Evolutionary conservation across 768 basidiomycete species (phyloP).

Genomic region (Phanerochaete sordida): DNA sequence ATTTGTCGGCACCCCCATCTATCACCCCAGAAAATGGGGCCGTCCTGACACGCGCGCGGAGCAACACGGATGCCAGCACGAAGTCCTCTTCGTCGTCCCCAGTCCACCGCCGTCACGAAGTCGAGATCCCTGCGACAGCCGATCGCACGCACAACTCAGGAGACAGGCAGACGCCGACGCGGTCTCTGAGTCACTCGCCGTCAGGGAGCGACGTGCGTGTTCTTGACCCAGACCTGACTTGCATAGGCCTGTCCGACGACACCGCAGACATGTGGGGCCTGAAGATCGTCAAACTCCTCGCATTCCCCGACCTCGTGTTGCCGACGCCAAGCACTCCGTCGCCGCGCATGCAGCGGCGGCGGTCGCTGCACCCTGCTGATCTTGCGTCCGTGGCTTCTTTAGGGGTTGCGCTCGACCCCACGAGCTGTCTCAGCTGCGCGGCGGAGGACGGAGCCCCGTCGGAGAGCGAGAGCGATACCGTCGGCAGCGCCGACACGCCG

Average conservation of each 20-base stretch:
- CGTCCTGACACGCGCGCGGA: conserved; percentile 47
- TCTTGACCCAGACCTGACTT: conserved; percentile 68
- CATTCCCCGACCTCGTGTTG: conserved; percentile 71
- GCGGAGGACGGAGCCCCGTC: neutral
- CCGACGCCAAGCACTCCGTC: neutral
- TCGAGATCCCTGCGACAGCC: neutral
- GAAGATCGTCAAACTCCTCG: conserved; percentile 75
- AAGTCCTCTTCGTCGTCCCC: conserved; percentile 12
- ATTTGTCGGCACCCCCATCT: conserved; percentile 29
- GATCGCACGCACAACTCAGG: neutral
- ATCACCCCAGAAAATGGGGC: conserved; percentile 33
- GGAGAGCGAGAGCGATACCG: neutral
- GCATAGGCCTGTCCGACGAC: conserved; percentile 71
- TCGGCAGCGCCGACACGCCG: conserved; percentile 9
- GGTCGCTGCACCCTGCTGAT: neutral
- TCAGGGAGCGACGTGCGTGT: conserved; percentile 56
- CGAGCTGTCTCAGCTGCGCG: neutral
- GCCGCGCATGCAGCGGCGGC: neutral
- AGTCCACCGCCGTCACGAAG: neutral
- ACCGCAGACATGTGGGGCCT: conserved; percentile 68
- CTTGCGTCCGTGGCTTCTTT: neutral
- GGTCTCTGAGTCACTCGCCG: conserved; percentile 49
- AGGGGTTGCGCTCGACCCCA: neutral
- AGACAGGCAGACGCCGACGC: conserved; percentile 18
- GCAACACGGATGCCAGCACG: conserved; percentile 32